A percentile compares a stretch with the other conserved stretches of the same genome.
phyloP scores from a whole-genome alignment of 176 grass and related monocot genomes.

The Echinochloa phyllopogon region DNA sequence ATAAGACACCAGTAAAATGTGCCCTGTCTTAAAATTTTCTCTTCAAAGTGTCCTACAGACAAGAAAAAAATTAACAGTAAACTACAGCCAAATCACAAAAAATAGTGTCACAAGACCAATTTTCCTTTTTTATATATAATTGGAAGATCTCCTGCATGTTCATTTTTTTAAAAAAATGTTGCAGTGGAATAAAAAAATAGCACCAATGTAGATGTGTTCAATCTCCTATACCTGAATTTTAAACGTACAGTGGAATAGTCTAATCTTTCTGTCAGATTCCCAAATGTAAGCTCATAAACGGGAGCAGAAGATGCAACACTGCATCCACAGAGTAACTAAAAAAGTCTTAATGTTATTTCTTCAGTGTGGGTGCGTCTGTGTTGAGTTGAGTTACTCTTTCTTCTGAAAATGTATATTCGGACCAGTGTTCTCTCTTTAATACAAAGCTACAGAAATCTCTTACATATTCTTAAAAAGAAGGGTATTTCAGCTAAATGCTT shows the following conservation, averaged over 20 bases:
- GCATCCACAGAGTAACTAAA: slow-evolving; percentile 4
- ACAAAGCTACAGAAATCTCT: not conserved
- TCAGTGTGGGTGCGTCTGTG: not conserved
- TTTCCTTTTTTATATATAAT: not conserved
- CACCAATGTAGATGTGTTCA: not conserved
- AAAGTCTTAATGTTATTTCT: not conserved
- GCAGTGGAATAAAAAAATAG: not conserved
- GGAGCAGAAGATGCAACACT: not conserved
- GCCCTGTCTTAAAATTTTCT: not conserved
- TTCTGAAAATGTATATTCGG: not conserved
- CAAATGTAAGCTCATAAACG: not conserved
- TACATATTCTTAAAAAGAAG: not conserved
- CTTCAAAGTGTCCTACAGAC: not conserved
- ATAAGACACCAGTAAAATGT: not conserved
- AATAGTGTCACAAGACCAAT: not conserved
- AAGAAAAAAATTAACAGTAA: not conserved
- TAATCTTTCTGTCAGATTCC: not conserved
- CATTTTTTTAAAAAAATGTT: not conserved
- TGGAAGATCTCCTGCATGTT: not conserved
- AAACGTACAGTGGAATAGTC: not conserved
- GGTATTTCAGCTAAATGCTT: slow-evolving; percentile 54
- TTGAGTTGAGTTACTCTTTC: not conserved
- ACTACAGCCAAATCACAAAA: not conserved
- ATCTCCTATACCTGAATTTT: not conserved
- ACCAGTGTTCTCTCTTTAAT: not conserved